Percentiles rank a stretch among this genome's conserved stretches.
These are phyloP conservation scores for Pseudozyma pruni DNA, from an alignment of 1,284 basidiomycete species.

Conservation along the genomic window DNA sequence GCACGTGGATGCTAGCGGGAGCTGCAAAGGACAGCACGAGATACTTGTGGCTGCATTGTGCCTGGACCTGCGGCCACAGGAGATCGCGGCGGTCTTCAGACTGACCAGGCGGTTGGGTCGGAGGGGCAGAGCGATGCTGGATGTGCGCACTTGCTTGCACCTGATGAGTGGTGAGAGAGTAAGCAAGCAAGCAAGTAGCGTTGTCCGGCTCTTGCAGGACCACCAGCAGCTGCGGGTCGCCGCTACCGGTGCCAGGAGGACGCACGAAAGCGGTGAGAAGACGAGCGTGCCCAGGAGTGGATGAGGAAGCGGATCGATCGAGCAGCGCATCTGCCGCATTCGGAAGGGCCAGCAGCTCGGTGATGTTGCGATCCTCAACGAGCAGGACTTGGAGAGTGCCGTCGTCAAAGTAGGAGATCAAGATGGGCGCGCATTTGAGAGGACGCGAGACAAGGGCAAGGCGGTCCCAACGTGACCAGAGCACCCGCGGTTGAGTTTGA, in stretches of 20 bases:
- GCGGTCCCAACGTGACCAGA: slow-evolving; percentile 47
- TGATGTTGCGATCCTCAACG: slow-evolving; percentile 31
- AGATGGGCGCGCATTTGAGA: slow-evolving; percentile 17
- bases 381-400: slow-evolving; percentile 39
- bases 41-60: slow-evolving; percentile 30
- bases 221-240: slow-evolving; percentile 22
- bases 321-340: slow-evolving; percentile 17
- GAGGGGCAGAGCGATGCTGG: slow-evolving; percentile 4
- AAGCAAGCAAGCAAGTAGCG: slow-evolving; percentile 19
- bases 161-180: slow-evolving; percentile 37
- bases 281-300: neutral
- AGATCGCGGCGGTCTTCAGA: neutral
- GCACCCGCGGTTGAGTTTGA: slow-evolving; percentile 6
- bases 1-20: slow-evolving; percentile 33
- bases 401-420: slow-evolving; percentile 33
- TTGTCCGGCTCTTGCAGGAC: slow-evolving; percentile 12
- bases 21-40: slow-evolving; percentile 37
- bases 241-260: slow-evolving; percentile 11
- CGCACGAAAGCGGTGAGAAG: slow-evolving; percentile 24
- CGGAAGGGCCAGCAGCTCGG: slow-evolving; percentile 34
- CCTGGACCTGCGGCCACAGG: slow-evolving; percentile 19
- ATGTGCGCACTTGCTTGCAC: slow-evolving; percentile 20
- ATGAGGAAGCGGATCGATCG: neutral
- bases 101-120: neutral
- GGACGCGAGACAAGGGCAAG: slow-evolving; percentile 10